Percentiles rank a stretch among this genome's conserved stretches.
These are phyloP conservation scores for Colletotrichum tamarilloi DNA, from an alignment of 2,329 filamentous ascomycete genomes.

Conservation along the genomic window DNA sequence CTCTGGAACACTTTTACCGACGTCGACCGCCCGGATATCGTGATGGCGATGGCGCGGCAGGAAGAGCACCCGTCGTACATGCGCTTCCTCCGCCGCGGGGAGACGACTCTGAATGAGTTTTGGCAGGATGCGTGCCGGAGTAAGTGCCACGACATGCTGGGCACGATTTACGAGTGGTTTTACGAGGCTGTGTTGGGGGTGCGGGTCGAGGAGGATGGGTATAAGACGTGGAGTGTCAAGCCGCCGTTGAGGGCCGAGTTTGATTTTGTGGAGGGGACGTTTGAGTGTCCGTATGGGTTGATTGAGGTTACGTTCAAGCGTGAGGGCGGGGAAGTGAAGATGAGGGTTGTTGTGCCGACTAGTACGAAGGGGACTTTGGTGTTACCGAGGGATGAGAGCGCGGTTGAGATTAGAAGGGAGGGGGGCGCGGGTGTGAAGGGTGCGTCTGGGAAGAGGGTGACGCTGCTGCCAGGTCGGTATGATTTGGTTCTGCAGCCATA, in stretches of 20 bases:
- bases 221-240: conserved; percentile 51
- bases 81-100: conserved; percentile 56
- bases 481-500: conserved; percentile 16
- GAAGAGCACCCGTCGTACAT: conserved; percentile 60
- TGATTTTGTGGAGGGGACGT: conserved; percentile 46
- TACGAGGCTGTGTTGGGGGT: conserved; percentile 54
- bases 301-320: conserved; percentile 43
- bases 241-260: conserved; percentile 55
- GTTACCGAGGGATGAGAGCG: conserved; percentile 34
- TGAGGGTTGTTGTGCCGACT: conserved; percentile 37
- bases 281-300: conserved; percentile 51
- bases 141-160: conserved; percentile 61
- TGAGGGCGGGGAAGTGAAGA: conserved; percentile 26
- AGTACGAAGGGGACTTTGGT: conserved; percentile 39
- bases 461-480: conserved; percentile 37
- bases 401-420: conserved; percentile 32
- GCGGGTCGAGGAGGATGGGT: conserved; percentile 49
- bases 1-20: conserved; percentile 54
- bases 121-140: conserved; percentile 56
- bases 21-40: conserved; percentile 51
- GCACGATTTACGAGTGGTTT: conserved; percentile 60
- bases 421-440: neutral
- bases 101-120: conserved; percentile 56
- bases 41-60: conserved; percentile 56
- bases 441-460: conserved; percentile 28